A percentile compares a stretch with the other conserved stretches of the same genome.
Evolutionary conservation across 768 basidiomycete species (phyloP).

Genomic region (Termitomyces sp.): DNA sequence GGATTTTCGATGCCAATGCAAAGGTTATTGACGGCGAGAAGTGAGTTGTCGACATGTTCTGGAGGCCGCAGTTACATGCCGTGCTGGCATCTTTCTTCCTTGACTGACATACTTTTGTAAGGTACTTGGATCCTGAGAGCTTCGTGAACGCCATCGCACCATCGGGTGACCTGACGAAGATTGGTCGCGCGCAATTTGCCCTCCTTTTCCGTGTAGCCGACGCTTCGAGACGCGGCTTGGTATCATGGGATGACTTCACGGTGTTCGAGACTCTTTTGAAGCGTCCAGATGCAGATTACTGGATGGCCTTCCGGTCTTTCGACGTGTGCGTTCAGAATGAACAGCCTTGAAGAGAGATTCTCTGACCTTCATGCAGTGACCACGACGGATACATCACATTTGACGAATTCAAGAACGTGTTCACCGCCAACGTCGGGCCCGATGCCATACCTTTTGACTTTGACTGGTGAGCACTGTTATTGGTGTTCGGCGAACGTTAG

Average conservation of each 20-base stretch:
- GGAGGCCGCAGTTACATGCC: slow-evolving; percentile 1
- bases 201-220: slow-evolving; percentile 91
- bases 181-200: slow-evolving; percentile 83
- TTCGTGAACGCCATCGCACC: slow-evolving; percentile 97
- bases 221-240: slow-evolving; percentile 64
- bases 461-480: slow-evolving; percentile 58
- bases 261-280: slow-evolving; percentile 93
- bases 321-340: slow-evolving; percentile 66
- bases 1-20: slow-evolving; percentile 83
- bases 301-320: slow-evolving; percentile 95
- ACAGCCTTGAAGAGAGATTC: background rate
- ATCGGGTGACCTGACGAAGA: slow-evolving; percentile 77
- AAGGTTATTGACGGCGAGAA: slow-evolving; percentile 76
- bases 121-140: slow-evolving; percentile 81
- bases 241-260: slow-evolving; percentile 95
- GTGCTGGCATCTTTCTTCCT: slow-evolving; percentile 8
- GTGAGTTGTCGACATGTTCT: slow-evolving; percentile 43
- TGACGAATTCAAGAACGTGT: slow-evolving; percentile 93
- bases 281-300: slow-evolving; percentile 94
- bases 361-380: slow-evolving; percentile 49
- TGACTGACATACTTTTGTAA: slow-evolving; percentile 27
- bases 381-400: slow-evolving; percentile 90
- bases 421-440: slow-evolving; percentile 72
- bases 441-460: slow-evolving; percentile 94
- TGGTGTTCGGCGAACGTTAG: background rate